Conservation (phyloP, 1,284 basidiomycete species). For the Ceratobasidium sp. region DNA sequence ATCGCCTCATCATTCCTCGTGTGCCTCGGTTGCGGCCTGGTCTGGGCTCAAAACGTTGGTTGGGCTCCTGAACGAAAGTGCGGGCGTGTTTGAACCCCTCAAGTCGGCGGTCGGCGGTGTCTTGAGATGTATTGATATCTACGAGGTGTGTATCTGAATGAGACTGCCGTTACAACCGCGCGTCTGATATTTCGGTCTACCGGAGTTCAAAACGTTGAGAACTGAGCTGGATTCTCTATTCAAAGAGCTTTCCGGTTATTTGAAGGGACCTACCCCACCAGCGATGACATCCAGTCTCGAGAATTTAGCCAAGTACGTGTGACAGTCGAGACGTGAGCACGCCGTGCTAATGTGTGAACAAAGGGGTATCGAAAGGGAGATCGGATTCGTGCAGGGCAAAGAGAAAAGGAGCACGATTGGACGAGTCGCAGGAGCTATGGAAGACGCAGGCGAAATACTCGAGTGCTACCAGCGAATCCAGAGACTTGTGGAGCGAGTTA, state of each 20-base stretch:
- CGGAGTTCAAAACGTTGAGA: neutral
- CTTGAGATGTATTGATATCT: neutral
- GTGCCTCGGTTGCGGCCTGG: neutral
- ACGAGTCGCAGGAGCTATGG: neutral
- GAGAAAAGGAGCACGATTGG: neutral
- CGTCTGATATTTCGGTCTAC: neutral
- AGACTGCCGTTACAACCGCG: neutral
- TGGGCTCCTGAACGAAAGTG: neutral
- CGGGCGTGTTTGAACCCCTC: neutral
- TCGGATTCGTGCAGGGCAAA: neutral
- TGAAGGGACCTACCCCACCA: neutral
- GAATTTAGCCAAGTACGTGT: neutral
- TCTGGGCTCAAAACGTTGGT: neutral
- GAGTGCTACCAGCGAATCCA: conserved; percentile 9
- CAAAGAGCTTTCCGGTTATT: neutral
- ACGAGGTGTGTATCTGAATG: neutral
- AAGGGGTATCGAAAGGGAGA: neutral
- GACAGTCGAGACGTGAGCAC: too few relatives aligned
- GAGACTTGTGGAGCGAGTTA: neutral
- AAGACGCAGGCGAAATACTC: neutral
- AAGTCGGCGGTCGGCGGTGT: neutral
- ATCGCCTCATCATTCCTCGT: too few relatives aligned
- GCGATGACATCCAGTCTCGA: neutral
- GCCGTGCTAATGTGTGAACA: neutral
- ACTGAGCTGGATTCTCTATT: neutral